Evolutionary conservation across 2,329 filamentous ascomycete genomes (phyloP), one percentile per base, ranked within the genome.

Genomic region (Tolypocladium paradoxum): DNA sequence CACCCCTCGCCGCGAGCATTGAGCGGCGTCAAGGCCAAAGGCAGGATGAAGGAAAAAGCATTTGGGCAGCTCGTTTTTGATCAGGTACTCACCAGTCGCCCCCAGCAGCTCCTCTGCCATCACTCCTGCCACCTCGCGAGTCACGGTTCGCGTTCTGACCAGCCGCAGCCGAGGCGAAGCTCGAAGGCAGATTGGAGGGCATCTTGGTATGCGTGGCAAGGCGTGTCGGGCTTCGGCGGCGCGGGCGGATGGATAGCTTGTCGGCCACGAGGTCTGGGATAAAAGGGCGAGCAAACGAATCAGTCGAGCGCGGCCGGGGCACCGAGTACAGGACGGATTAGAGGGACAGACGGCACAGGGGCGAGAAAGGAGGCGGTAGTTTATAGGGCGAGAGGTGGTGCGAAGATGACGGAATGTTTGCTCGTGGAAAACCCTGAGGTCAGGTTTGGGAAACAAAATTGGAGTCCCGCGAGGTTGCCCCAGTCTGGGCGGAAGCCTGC

Each of bases 81-180:
- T n/a, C n/a, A n/a, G 38, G 57, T 51, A 78, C 84, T 71, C 78
- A 90, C 87, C 86, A 90, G 71, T 90, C 87, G 73, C 82, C 84
- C 69, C 80, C 80, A 60, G 73, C 73, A 68, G 68, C 70, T 59
- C 75, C 76, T 59, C 81, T 76, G 56, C 74, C 74, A 61, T 81
- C 81, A 64, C 68, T 75, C 72, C 78, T 82, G 67, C 76, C 81
- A 72, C 70, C 72, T 73, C 77, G 78, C 62, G 74, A 68, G 69
- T 80, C 81, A 68, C 77, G 81, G 72, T 68, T 83, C 68, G 76
- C 73, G 63, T 78, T 84, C 70, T 88, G 86, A 70, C 87, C 87
- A 68, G 87, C 87, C 62, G 87, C 87, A 64, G 87, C 87, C 67
- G 87, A 90, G 68, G 87, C 87, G 73, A 91, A 91, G 77, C 85